Base-by-base conservation (phyloP, 2,329 filamentous ascomycete species). In the Cucurbitaria berberidis region DNA sequence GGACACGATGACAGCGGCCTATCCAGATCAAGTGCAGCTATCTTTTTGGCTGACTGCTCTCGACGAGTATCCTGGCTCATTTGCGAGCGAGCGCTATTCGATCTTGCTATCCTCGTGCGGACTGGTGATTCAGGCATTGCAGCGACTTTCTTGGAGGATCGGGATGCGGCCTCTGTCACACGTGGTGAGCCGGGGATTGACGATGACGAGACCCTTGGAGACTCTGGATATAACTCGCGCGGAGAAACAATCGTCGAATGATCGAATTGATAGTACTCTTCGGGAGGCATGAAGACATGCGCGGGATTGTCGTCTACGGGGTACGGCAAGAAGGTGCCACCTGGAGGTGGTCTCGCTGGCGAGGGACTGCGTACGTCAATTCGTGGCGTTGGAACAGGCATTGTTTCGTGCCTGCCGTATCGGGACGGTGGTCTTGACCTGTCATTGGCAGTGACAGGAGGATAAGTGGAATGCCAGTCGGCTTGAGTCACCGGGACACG, bases 1-100 rank as follows among this genome's bases (percentile, higher is more conserved):
- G 87, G 88, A 64, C 93, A 96, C 2, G 86, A 81, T 3, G 89
- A 71, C 1, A 75, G 51, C 8, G 69, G 68, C 42, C 50, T 68
- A 39, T 68, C 62, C 6, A 67, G 36, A 32, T 56, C 62, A 1
- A 66, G 43, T 15, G 58, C 48, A 8, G 54, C 22, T 15, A 40
- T 15, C 6, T 45, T 41, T 29, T 50, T 62, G 21, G 53, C 43
- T 3, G 51, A 45, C 6, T 57, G 60, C 11, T 68, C 68, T 36
- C 53, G 59, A n/a, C 64, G 65, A 11, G 52, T 60, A 15, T 70
- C 68, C 13, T 55, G 24, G 46, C 58, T 64, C 15, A 59, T 57
- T 47, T 69, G 65, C 10, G 70, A 71, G 26, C 64, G 63, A 18
- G 56, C 42, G 41, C 67, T 70, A 53, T 63, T 66, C 10, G 69